These are phyloP conservation scores for Hypoxylon sp. DNA, from an alignment of 2,329 filamentous ascomycete species.

Conservation along the genomic window DNA sequence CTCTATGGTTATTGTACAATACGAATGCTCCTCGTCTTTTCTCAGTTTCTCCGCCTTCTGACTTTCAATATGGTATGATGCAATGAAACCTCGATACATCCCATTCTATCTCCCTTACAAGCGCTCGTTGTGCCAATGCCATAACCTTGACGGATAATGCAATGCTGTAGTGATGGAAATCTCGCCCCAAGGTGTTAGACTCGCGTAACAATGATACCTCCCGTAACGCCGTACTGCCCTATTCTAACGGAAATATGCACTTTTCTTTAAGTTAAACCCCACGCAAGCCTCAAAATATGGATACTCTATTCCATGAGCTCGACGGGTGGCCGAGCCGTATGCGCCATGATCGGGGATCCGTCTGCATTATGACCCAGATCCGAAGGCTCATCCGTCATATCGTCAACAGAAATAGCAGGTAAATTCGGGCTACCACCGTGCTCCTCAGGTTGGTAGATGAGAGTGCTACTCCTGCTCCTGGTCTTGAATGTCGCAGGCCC, in stretches of 20 bases:
- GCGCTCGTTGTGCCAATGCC: conserved; percentile 10
- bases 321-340: conserved; percentile 73
- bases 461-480: conserved; percentile 73
- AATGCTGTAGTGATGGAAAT: conserved; percentile 25
- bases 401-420: conserved; percentile 76
- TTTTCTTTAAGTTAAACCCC: conserved; percentile 17
- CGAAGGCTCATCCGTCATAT: conserved; percentile 71
- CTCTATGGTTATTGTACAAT: conserved; percentile 23
- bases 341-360: conserved; percentile 65
- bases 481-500: conserved; percentile 48
- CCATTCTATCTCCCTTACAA: conserved; percentile 15
- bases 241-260: conserved; percentile 21
- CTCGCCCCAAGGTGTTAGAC: conserved; percentile 13
- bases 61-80: conserved; percentile 13
- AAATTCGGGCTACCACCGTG: conserved; percentile 67
- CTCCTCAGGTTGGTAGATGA: conserved; percentile 74
- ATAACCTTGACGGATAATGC: conserved; percentile 23
- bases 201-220: conserved; percentile 13
- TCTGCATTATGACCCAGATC: conserved; percentile 53
- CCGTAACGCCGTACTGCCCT: conserved; percentile 35
- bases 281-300: conserved; percentile 14
- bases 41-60: not conserved
- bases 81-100: conserved; percentile 14
- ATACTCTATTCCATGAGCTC: conserved; percentile 70
- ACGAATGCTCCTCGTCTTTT: conserved; percentile 9